Percentiles rank a stretch among this genome's conserved stretches.
Evolutionary conservation across 768 basidiomycete species (phyloP).

Genomic region (Trametes meyenii): DNA sequence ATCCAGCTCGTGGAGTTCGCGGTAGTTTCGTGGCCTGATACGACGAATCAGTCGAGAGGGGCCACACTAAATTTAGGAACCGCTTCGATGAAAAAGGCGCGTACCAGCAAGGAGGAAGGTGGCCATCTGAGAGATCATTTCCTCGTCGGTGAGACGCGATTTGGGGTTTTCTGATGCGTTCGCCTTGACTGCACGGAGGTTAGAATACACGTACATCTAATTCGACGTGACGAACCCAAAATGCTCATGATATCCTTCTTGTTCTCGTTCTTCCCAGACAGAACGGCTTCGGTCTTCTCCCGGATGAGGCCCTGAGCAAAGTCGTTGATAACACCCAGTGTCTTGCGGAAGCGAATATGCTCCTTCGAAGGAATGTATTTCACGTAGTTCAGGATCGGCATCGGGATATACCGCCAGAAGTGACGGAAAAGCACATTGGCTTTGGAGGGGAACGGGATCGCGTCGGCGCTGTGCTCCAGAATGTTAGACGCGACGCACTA

Average conservation of each 20-base stretch:
- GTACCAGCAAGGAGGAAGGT: slow-evolving; percentile 23
- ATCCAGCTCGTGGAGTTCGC: slow-evolving; percentile 35
- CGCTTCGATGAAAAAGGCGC: neutral
- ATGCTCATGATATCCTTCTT: slow-evolving; percentile 41
- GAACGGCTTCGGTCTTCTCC: slow-evolving; percentile 28
- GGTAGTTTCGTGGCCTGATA: slow-evolving; percentile 36
- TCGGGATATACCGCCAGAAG: slow-evolving; percentile 35
- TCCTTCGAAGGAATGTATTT: slow-evolving; percentile 35
- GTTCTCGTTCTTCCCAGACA: slow-evolving; percentile 27
- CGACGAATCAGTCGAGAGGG: slow-evolving; percentile 5
- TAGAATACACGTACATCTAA: neutral
- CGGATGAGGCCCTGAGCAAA: slow-evolving; percentile 30
- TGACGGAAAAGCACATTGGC: slow-evolving; percentile 32
- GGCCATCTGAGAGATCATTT: slow-evolving; percentile 38
- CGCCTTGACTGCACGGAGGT: slow-evolving; percentile 30
- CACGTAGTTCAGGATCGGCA: slow-evolving; percentile 28
- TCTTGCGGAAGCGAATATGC: slow-evolving; percentile 33
- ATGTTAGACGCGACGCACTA: neutral
- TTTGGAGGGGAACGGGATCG: slow-evolving; percentile 28
- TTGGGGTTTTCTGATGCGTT: slow-evolving; percentile 35
- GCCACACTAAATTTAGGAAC: neutral
- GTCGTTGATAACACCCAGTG: slow-evolving; percentile 28
- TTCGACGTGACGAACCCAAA: slow-evolving; percentile 26
- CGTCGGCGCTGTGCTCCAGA: slow-evolving; percentile 26
- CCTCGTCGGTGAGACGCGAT: slow-evolving; percentile 33